phyloP scores from a whole-genome alignment of 352 stramenopile genomes.

The Phytophthora foliorum region DNA sequence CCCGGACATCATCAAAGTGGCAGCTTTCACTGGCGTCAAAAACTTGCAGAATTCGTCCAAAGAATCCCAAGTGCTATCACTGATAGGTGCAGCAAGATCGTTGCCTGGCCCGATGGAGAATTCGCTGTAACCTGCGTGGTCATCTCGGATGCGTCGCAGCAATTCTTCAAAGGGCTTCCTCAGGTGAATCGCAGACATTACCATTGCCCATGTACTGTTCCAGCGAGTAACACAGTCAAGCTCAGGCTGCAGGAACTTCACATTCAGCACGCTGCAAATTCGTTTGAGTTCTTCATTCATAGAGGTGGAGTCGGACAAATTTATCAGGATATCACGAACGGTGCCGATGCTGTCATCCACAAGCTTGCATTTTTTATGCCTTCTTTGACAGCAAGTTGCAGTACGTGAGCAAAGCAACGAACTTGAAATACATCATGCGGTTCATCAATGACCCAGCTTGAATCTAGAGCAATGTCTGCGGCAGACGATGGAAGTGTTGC shows the following conservation, averaged over 20 bases:
- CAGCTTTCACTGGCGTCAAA: too few species aligned
- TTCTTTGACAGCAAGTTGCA: conserved; percentile 22
- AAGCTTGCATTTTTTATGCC: conserved; percentile 5
- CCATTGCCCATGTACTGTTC: conserved; percentile 23
- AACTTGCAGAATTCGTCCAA: too few species aligned
- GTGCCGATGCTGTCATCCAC: conserved; percentile 10
- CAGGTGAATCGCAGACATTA: conserved; percentile 5
- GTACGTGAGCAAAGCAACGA: conserved; percentile 17
- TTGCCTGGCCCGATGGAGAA: conserved; percentile 7
- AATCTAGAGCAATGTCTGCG: not conserved
- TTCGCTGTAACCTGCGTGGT: conserved; percentile 17
- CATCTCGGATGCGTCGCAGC: conserved; percentile 4
- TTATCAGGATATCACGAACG: conserved; percentile 16
- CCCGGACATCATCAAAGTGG: too few species aligned
- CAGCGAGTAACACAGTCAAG: conserved; percentile 12
- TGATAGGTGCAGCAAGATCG: not conserved
- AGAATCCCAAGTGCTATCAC: too few species aligned
- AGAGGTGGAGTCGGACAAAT: not conserved
- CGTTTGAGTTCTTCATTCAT: conserved; percentile 3
- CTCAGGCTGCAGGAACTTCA: conserved; percentile 2
- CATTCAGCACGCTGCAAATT: conserved; percentile 4
- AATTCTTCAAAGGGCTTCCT: conserved; percentile 9
- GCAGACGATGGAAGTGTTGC: conserved; percentile 1
- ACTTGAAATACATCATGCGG: conserved; percentile 6
- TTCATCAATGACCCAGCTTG: not conserved